Conservation (phyloP, 1,284 basidiomycete species). For the Trichosporon inkin region DNA sequence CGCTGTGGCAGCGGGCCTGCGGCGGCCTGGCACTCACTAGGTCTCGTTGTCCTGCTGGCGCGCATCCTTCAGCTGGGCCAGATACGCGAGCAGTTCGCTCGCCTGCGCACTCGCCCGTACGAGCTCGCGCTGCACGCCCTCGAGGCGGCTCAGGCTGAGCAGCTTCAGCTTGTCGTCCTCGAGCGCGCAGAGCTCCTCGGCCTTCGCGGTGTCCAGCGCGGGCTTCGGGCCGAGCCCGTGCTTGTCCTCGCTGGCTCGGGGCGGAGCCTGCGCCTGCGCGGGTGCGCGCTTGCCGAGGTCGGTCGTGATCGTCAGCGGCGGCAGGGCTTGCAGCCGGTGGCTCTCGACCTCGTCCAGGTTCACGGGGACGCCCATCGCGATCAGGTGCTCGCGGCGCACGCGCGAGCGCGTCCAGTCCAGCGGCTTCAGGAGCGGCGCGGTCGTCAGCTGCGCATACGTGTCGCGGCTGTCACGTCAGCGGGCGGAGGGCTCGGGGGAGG, state of each 20-base stretch:
- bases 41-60: constrained; percentile 65
- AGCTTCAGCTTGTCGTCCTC: constrained; percentile 63
- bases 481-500: constrained; percentile 16
- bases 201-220: constrained; percentile 61
- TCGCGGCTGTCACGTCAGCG: constrained; percentile 60
- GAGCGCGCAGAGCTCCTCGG: constrained; percentile 64
- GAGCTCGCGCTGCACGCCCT: constrained; percentile 63
- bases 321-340: constrained; percentile 64
- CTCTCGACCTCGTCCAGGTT: constrained; percentile 85
- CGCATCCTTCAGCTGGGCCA: constrained; percentile 75
- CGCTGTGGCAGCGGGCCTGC: no score
- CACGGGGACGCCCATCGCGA: constrained; percentile 82
- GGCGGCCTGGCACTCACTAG: constrained; percentile 45
- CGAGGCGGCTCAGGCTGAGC: constrained; percentile 63
- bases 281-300: constrained; percentile 31
- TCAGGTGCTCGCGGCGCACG: constrained; percentile 80
- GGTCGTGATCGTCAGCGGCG: constrained; percentile 74
- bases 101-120: constrained; percentile 65
- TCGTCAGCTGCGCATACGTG: constrained; percentile 61
- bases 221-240: constrained; percentile 69
- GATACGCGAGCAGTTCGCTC: constrained; percentile 68
- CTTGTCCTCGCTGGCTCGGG: constrained; percentile 55
- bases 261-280: no score
- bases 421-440: constrained; percentile 57
- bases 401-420: constrained; percentile 87